Percentiles rank a stretch among this genome's conserved stretches.
phyloP scores from a whole-genome alignment of 495 filamentous ascomycete genomes.

The Evansstolkia leycettana region DNA sequence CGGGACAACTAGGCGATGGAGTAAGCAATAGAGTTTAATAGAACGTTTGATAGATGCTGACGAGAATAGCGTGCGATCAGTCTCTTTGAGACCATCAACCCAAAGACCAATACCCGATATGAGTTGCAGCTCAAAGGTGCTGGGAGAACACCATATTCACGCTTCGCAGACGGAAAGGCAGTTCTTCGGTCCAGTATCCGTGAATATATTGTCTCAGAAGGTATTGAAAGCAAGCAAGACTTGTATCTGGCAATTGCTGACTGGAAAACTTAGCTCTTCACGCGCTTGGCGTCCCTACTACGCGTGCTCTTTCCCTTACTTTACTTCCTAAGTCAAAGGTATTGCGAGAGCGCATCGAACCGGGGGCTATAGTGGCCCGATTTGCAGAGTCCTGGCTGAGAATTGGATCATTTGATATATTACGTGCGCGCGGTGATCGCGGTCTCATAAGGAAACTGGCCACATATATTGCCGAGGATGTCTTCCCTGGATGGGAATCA shows the following conservation, averaged over 20 bases:
- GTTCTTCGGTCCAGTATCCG: conserved; percentile 83
- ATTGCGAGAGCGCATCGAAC: conserved; percentile 71
- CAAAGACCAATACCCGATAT: conserved; percentile 55
- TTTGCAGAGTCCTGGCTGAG: conserved; percentile 89
- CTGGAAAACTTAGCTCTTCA: conserved; percentile 40
- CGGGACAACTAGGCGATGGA: conserved; percentile 90
- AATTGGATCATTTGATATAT: conserved; percentile 88
- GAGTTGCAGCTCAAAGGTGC: conserved; percentile 93
- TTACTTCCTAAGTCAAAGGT: conserved; percentile 62
- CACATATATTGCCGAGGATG: conserved; percentile 73
- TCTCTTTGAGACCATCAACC: conserved; percentile 81
- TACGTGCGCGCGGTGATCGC: conserved; percentile 70
- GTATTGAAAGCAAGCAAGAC: conserved; percentile 12
- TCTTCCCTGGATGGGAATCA: conserved; percentile 71
- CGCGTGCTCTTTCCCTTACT: conserved; percentile 72
- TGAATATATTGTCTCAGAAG: conserved; percentile 86
- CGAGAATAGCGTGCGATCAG: conserved; percentile 62
- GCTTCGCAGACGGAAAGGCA: conserved; percentile 95
- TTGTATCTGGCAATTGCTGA: conserved; percentile 3
- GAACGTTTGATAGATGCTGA: background rate
- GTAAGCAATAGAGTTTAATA: conserved; percentile 12
- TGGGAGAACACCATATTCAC: conserved; percentile 83
- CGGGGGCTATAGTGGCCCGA: conserved; percentile 80
- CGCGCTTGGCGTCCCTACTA: conserved; percentile 74
- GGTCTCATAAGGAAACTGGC: conserved; percentile 57